Evolutionary conservation across 768 basidiomycete genomes (phyloP).

Genomic region (Hygrophoropsis aurantiaca): DNA sequence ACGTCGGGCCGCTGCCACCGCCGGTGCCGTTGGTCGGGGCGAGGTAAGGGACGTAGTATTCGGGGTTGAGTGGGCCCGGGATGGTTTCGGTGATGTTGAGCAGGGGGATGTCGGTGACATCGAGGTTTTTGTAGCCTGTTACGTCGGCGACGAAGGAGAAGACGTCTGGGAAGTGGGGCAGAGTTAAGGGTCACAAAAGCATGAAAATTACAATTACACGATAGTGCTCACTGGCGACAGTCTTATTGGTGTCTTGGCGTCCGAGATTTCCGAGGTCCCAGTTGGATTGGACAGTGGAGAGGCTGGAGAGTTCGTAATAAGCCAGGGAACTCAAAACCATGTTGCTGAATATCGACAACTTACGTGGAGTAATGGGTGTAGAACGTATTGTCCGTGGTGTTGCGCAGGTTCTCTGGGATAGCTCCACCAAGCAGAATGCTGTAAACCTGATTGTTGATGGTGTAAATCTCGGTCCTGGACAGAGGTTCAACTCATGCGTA

Average conservation of each 20-base stretch:
- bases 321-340: background rate
- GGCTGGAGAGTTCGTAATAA: slow-evolving; percentile 12
- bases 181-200: background rate
- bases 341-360: slow-evolving; percentile 1
- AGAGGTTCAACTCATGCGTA: background rate
- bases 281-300: slow-evolving; percentile 58
- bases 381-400: slow-evolving; percentile 50
- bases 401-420: slow-evolving; percentile 40
- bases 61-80: slow-evolving; percentile 44
- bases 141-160: slow-evolving; percentile 48
- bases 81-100: slow-evolving; percentile 42
- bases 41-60: slow-evolving; percentile 40
- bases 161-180: slow-evolving; percentile 39
- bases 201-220: background rate
- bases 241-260: slow-evolving; percentile 54
- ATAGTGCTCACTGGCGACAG: slow-evolving; percentile 11
- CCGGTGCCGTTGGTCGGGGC: slow-evolving; percentile 43
- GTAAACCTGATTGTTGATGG: slow-evolving; percentile 47
- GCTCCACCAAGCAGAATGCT: slow-evolving; percentile 45
- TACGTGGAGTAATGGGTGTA: slow-evolving; percentile 60
- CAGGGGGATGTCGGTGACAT: slow-evolving; percentile 30
- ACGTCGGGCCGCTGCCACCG: slow-evolving; percentile 44
- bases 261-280: slow-evolving; percentile 64
- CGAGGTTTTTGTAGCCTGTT: slow-evolving; percentile 44
- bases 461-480: slow-evolving; percentile 26